Percentiles rank a stretch among this genome's conserved stretches.
Conservation (phyloP, 2,329 filamentous ascomycete genomes). For the Apiospora kogelbergensis region DNA sequence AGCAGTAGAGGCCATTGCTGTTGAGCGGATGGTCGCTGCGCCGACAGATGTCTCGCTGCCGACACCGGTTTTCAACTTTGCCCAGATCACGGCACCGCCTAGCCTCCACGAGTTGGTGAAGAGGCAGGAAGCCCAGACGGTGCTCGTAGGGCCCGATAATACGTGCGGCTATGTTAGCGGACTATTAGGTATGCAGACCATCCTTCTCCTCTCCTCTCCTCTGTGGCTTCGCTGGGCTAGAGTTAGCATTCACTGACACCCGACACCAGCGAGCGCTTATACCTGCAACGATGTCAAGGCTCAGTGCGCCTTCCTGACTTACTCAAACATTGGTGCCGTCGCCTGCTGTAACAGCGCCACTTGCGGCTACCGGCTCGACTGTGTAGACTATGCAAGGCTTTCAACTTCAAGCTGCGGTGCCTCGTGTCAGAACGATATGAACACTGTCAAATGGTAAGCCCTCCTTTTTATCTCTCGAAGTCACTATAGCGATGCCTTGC, state of each 20-base stretch:
- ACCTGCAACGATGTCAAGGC: slow-evolving; percentile 33
- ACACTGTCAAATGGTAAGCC: slow-evolving; percentile 47
- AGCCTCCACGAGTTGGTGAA: slow-evolving; percentile 33
- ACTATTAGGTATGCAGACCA: slow-evolving; percentile 30
- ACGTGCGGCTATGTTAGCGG: slow-evolving; percentile 51
- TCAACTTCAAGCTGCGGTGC: slow-evolving; percentile 39
- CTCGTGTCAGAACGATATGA: slow-evolving; percentile 39
- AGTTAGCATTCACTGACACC: slow-evolving; percentile 10
- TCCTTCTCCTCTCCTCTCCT: background rate
- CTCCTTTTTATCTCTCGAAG: background rate
- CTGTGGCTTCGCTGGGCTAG: background rate
- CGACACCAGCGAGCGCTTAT: slow-evolving; percentile 36
- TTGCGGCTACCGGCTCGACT: slow-evolving; percentile 38
- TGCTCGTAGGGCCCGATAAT: slow-evolving; percentile 48
- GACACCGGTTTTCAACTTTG: slow-evolving; percentile 35
- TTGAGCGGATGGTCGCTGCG: slow-evolving; percentile 30
- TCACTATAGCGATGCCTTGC: background rate
- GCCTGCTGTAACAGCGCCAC: slow-evolving; percentile 40
- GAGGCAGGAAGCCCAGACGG: slow-evolving; percentile 33
- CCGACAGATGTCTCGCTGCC: slow-evolving; percentile 35
- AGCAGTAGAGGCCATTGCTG: slow-evolving; percentile 35
- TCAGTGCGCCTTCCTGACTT: slow-evolving; percentile 42
- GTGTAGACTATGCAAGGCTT: slow-evolving; percentile 38
- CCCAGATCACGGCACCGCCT: slow-evolving; percentile 43
- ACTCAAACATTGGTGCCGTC: slow-evolving; percentile 35